A percentile compares a stretch with the other conserved stretches of the same genome.
phyloP scores from a whole-genome alignment of 2,329 filamentous ascomycete species.

The Colletotrichum chrysophilum region DNA sequence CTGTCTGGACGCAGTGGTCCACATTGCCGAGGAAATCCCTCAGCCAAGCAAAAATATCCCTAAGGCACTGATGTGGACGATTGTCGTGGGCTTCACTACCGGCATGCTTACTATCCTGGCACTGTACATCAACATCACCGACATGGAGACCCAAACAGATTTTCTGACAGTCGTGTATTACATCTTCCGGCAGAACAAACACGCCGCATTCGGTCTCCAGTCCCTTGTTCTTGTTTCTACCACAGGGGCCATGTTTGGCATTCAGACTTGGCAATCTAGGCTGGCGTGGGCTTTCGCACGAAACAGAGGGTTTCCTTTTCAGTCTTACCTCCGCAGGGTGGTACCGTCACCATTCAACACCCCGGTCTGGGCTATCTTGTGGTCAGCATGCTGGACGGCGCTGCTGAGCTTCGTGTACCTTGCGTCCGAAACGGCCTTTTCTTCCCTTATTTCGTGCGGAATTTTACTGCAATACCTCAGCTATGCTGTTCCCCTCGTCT shows the following conservation, averaged over 20 bases:
- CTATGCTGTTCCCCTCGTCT: slow-evolving; percentile 30
- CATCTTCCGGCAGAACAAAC: slow-evolving; percentile 25
- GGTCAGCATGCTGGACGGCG: slow-evolving; percentile 26
- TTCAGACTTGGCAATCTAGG: slow-evolving; percentile 33
- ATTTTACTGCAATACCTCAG: slow-evolving; percentile 31
- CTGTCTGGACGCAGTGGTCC: slow-evolving; percentile 31
- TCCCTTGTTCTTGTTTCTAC: slow-evolving; percentile 26
- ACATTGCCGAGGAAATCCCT: slow-evolving; percentile 33
- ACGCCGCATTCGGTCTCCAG: slow-evolving; percentile 27
- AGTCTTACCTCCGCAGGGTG: slow-evolving; percentile 26
- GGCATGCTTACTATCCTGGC: slow-evolving; percentile 25
- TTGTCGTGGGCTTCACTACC: slow-evolving; percentile 25
- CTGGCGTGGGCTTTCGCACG: slow-evolving; percentile 32
- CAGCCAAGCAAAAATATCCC: slow-evolving; percentile 27
- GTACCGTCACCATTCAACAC: slow-evolving; percentile 26
- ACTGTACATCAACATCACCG: slow-evolving; percentile 29
- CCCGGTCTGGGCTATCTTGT: slow-evolving; percentile 28
- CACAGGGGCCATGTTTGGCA: slow-evolving; percentile 27
- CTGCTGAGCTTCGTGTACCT: slow-evolving; percentile 31
- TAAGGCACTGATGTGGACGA: slow-evolving; percentile 28
- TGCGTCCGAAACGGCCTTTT: slow-evolving; percentile 30
- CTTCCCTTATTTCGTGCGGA: slow-evolving; percentile 28
- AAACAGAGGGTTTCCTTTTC: slow-evolving; percentile 28
- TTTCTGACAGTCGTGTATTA: slow-evolving; percentile 28
- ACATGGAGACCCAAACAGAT: slow-evolving; percentile 22